phyloP scores from a whole-genome alignment of 2,329 filamentous ascomycete species.

The Alternaria dauci region DNA sequence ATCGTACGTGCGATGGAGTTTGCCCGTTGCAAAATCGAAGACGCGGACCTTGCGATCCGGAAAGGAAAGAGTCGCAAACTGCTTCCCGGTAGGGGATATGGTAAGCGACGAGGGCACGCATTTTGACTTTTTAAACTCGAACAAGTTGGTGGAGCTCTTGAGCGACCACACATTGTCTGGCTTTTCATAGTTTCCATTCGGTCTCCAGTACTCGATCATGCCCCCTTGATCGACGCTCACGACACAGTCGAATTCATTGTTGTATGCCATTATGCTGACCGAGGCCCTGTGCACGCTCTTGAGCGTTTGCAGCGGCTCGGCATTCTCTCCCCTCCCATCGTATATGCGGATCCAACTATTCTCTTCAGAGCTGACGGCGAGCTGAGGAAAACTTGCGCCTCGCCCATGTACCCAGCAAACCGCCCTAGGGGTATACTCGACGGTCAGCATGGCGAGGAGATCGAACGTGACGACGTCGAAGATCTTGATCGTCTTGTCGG shows the following conservation, averaged over 20 bases:
- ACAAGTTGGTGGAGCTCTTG: constrained; percentile 93
- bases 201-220: constrained; percentile 97
- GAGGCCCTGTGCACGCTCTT: constrained; percentile 81
- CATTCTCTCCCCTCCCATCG: constrained; percentile 85
- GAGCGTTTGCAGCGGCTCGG: constrained; percentile 78
- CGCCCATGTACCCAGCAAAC: constrained; percentile 90
- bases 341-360: constrained; percentile 81
- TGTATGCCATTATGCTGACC: constrained; percentile 87
- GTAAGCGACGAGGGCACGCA: constrained; percentile 82
- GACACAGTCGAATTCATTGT: constrained; percentile 87
- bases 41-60: constrained; percentile 92
- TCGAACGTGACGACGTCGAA: constrained; percentile 81
- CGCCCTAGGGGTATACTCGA: constrained; percentile 77
- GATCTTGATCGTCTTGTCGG: constrained; percentile 80
- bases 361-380: constrained; percentile 81
- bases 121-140: constrained; percentile 95
- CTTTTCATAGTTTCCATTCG: constrained; percentile 83
- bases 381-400: constrained; percentile 84
- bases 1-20: constrained; percentile 91
- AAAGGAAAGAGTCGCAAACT: constrained; percentile 88
- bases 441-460: constrained; percentile 70
- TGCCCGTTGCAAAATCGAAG: constrained; percentile 90
- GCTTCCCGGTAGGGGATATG: constrained; percentile 83
- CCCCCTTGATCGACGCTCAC: constrained; percentile 87
- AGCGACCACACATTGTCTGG: constrained; percentile 90